Evolutionary conservation across 179 eudicot species (phyloP).

Genomic region (Beta lomatogona): DNA sequence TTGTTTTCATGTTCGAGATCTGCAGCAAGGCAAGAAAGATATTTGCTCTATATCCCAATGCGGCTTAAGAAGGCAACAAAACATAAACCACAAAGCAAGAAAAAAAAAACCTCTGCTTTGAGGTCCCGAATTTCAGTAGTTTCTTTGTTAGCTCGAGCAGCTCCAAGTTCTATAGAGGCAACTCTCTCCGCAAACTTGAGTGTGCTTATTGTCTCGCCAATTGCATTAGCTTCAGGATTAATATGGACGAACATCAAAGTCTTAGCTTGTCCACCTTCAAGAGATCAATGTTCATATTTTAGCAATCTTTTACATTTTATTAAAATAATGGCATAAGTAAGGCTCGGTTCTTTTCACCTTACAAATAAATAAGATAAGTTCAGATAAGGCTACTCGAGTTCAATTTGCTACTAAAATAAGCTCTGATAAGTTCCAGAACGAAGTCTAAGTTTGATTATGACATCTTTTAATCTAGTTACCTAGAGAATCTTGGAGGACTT

Average conservation of each 20-base stretch:
- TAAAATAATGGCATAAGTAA: not conserved
- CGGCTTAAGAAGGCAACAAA: not conserved
- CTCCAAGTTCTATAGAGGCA: conserved; percentile 89
- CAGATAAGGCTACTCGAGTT: not conserved
- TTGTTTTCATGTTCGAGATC: conserved; percentile 72
- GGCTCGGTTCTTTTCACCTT: not conserved
- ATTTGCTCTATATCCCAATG: not conserved
- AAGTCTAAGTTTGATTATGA: not conserved
- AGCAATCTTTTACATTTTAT: not conserved
- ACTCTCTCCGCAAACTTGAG: conserved; percentile 96
- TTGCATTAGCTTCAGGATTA: conserved; percentile 76
- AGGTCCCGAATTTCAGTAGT: conserved; percentile 82
- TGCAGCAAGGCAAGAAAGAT: conserved; percentile 23
- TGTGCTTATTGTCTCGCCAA: conserved; percentile 92
- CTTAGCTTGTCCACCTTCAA: conserved; percentile 91
- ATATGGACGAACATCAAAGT: conserved; percentile 97
- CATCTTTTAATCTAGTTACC: conserved; percentile 41
- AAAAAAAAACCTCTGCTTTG: conserved; percentile 72
- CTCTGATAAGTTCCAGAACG: not conserved
- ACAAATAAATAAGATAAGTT: not conserved
- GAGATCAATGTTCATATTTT: not conserved
- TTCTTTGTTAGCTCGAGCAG: conserved; percentile 91
- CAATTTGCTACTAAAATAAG: not conserved
- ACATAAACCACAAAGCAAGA: not conserved
- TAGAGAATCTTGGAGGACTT: conserved; percentile 94